These are phyloP conservation scores for Ascoidea asiatica DNA, from an alignment of 805 yeast genomes.

Conservation along the genomic window DNA sequence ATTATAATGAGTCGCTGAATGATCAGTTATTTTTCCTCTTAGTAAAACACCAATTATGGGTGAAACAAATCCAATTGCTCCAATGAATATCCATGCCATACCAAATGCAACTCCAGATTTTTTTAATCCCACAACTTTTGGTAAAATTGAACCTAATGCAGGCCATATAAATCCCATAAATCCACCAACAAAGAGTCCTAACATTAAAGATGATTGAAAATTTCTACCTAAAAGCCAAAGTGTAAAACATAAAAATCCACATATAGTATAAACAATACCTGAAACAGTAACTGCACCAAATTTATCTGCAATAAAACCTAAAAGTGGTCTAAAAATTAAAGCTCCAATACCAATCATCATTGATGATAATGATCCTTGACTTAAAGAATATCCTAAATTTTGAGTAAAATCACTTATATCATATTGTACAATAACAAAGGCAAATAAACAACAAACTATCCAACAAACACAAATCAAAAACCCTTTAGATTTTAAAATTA, in stretches of 20 bases:
- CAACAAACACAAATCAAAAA: constrained; percentile 27
- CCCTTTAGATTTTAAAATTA: constrained; percentile 25
- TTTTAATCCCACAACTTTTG: constrained; percentile 39
- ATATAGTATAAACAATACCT: constrained; percentile 22
- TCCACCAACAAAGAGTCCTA: constrained; percentile 39
- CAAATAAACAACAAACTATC: constrained; percentile 37
- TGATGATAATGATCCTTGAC: constrained; percentile 43
- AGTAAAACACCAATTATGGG: constrained; percentile 48
- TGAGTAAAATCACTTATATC: constrained; percentile 46
- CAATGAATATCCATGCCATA: constrained; percentile 40
- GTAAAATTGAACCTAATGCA: constrained; percentile 34
- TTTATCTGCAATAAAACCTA: constrained; percentile 36
- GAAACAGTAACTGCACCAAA: constrained; percentile 39
- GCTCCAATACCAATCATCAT: constrained; percentile 51
- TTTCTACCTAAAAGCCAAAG: constrained; percentile 49
- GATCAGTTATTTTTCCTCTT: constrained; percentile 17
- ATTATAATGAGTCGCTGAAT: constrained; percentile 14
- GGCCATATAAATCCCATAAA: constrained; percentile 53
- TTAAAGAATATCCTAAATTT: constrained; percentile 40
- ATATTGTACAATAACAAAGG: constrained; percentile 47
- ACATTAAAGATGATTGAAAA: constrained; percentile 38
- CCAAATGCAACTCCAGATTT: constrained; percentile 35
- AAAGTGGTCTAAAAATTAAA: constrained; percentile 38
- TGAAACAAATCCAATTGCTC: constrained; percentile 36
- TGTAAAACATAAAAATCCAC: constrained; percentile 27